Base-by-base conservation (phyloP, 2,329 filamentous ascomycete species). In the Talaromyces amestolkiae region DNA sequence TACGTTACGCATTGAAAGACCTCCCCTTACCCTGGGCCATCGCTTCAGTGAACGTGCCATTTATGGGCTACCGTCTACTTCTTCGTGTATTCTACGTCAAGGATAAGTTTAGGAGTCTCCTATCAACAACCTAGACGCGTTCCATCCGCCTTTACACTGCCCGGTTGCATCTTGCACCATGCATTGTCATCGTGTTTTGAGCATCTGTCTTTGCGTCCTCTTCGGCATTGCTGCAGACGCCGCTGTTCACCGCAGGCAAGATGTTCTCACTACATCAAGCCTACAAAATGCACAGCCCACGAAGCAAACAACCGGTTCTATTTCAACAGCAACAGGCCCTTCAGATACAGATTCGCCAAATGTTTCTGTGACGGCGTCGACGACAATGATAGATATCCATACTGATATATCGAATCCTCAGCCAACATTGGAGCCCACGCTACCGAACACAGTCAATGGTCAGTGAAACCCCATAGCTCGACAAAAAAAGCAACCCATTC, bases 371-470 rank as follows among this genome's bases (percentile, higher is more conserved):
- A 22, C 53, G 10, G 33, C 31, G 8, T 22, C 47, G 9, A 56
- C 62, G 15, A 66, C 56, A 35, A 66, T 66, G 65, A 27, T 64
- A 45, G 62, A 66, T 58, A 64, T 66, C 15, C 45, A 64, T 27
- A 66, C 65, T 8, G 61, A 61, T 11, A 61, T 64, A 39, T 64
- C 65, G 3, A 59, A 63, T 64, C 53, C 65, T n/a, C 51, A 47
- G 22, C 65, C 65, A 5, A 66, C 65, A 6, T 47, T 47, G 33
- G 24, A 24, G n/a, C 33, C 56, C 39, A 37, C 43, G 33, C 43
- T 39, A 8, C n/a, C 45, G 10, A 66, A 31, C 37, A 33, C 37
- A 27, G 39, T 17, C 27, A 66, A 51, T 39, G 59, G 64, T 66
- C 27, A 56, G 63, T 61, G 19, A n/a, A 47, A 31, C 5, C 15